Base-by-base conservation (phyloP, 2,329 filamentous ascomycete species). In the Fusarium proliferatum region DNA sequence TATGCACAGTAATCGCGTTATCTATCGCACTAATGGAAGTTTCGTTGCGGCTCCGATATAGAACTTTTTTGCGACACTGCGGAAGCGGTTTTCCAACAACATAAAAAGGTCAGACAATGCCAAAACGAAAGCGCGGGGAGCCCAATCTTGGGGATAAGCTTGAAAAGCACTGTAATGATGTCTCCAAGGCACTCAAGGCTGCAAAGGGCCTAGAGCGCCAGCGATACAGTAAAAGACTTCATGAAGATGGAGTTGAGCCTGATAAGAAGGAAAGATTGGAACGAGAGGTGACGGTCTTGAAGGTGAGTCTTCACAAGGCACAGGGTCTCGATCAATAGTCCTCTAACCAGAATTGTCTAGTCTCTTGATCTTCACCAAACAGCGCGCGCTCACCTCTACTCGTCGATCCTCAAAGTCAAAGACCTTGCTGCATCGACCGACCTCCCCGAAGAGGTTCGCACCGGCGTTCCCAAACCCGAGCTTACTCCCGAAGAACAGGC, bases 131-230 rank as follows among this genome's bases (percentile, higher is more conserved):
- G 83, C 85, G 88, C 66, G 74, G 79, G 64, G 84, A 87, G 51
- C 81, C 83, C 36, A 83, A 80, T 64, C 81, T 90, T 51, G 83
- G 86, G 13, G 84, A 86, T 13, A 85, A 86, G 69, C 83, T 91
- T n/a, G 81, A 85, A 13, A 87, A 88, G 74, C 84, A 86, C 76
- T 86, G 87, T 72, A 90, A 89, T 78, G 86, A 90, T 41, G 85
- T 96, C 13, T 87, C 87, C 69, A 88, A 89, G 65, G 92, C 91
- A 2, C 86, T 96, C 68, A 94, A 94, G 81, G 85, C 87, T 16
- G 92, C 91, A 64, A 94, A 93, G 79, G 91, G 91, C 52, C 92
- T 94, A 78, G 93, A 96, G 84, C 88, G 93, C 51, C 94, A 96
- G 82, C 93, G 94, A 73, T 87, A 93, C 67, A 88, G 91, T 69